phyloP scores from a whole-genome alignment of 257 asterid species.

The Plantago elongata region DNA sequence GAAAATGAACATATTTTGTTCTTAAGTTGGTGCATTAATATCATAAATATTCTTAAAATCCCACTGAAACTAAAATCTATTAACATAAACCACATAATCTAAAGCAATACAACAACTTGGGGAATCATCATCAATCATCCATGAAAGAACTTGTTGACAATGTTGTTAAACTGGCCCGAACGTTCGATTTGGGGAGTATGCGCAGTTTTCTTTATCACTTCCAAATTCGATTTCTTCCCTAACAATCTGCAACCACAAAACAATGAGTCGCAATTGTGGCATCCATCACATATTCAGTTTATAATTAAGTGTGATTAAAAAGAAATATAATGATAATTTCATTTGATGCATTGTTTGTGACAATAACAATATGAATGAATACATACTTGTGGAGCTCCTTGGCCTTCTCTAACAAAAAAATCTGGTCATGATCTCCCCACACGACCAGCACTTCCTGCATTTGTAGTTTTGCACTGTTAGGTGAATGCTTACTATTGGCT shows the following conservation, averaged over 20 bases:
- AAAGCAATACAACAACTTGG: no score
- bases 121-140: background rate
- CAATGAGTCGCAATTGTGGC: background rate
- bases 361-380: background rate
- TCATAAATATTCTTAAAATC: no score
- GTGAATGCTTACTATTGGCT: background rate
- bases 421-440: conserved; percentile 79
- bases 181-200: conserved; percentile 67
- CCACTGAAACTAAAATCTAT: no score
- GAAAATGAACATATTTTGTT: no score
- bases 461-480: background rate
- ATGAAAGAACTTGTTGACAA: conserved; percentile 26
- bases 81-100: no score
- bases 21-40: no score
- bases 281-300: no score
- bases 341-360: no score
- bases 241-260: conserved; percentile 32
- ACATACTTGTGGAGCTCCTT: conserved; percentile 53
- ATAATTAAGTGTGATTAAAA: no score
- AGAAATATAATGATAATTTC: no score
- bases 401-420: conserved; percentile 61
- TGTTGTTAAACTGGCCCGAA: conserved; percentile 28
- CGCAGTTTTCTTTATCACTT: conserved; percentile 45
- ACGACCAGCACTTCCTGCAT: conserved; percentile 66
- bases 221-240: conserved; percentile 46